Conservation (phyloP, 257 asterid genomes). For the Przewalskia tangutica region DNA sequence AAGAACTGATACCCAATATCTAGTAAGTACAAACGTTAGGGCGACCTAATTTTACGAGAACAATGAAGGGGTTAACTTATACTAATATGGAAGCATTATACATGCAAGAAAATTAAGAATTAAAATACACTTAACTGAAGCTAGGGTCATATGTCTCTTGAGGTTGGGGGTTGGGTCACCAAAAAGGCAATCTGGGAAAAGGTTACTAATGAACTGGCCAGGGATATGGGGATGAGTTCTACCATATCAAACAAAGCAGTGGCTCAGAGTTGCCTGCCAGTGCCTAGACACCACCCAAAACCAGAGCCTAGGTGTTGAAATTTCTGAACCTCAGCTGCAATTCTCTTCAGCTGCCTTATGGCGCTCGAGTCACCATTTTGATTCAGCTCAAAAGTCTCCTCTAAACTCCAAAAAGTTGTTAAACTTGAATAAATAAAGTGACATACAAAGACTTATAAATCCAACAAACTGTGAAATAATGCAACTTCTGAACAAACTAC, state of each 20-base stretch:
- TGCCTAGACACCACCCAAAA: not conserved
- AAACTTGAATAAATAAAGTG: too few species aligned
- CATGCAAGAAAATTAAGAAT: too few species aligned
- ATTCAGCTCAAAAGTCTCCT: not conserved
- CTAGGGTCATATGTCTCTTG: not conserved
- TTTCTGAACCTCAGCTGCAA: not conserved
- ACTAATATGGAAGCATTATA: not conserved
- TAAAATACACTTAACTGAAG: not conserved
- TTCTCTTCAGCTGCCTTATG: not conserved
- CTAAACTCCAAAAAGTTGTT: not conserved
- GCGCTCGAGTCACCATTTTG: not conserved
- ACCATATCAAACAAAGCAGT: not conserved
- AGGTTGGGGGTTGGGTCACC: not conserved
- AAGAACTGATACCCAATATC: not conserved
- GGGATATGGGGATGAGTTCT: not conserved
- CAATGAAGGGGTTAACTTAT: not conserved
- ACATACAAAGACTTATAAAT: not conserved
- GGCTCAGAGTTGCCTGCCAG: not conserved
- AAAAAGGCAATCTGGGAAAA: not conserved
- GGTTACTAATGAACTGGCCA: not conserved
- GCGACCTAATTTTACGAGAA: not conserved
- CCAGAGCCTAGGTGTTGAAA: not conserved
- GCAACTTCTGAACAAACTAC: not conserved
- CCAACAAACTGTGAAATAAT: not conserved
- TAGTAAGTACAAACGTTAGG: not conserved